Evolutionary conservation across 2,329 filamentous ascomycete genomes (phyloP).

Genomic region (Cucurbitaria berberidis): DNA sequence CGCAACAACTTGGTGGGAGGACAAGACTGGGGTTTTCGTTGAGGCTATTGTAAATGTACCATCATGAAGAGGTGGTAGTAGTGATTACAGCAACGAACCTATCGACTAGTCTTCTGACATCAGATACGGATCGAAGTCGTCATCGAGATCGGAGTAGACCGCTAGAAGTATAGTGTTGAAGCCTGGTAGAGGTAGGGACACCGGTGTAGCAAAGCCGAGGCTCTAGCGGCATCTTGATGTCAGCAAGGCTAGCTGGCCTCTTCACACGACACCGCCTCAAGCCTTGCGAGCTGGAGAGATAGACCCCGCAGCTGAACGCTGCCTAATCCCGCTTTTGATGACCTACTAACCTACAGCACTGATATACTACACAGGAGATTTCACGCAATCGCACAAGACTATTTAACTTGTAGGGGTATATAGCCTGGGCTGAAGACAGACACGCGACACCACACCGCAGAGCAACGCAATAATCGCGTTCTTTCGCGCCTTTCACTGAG

Average conservation of each 20-base stretch:
- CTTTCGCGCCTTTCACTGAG: neutral
- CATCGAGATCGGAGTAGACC: neutral
- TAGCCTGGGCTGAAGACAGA: neutral
- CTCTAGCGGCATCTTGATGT: neutral
- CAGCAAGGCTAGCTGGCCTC: neutral
- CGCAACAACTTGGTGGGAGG: neutral
- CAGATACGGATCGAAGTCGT: neutral
- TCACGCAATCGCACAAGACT: neutral
- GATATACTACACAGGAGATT: neutral
- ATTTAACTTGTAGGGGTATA: neutral
- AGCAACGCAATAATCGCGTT: neutral
- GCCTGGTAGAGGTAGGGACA: neutral
- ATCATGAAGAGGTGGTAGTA: neutral
- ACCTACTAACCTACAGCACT: conserved; percentile 2
- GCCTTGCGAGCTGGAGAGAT: neutral
- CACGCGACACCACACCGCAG: neutral
- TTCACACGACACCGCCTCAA: conserved; percentile 1
- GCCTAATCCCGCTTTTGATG: neutral
- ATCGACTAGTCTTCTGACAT: neutral
- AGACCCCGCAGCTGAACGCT: conserved; percentile 1
- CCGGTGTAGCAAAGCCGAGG: neutral
- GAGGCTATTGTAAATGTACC: neutral
- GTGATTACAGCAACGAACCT: neutral
- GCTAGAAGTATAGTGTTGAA: neutral
- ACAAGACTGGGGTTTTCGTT: neutral